Evolutionary conservation across 768 basidiomycete genomes (phyloP), one percentile per base, ranked within the genome.

Genomic region (Mrakia blollopis): DNA sequence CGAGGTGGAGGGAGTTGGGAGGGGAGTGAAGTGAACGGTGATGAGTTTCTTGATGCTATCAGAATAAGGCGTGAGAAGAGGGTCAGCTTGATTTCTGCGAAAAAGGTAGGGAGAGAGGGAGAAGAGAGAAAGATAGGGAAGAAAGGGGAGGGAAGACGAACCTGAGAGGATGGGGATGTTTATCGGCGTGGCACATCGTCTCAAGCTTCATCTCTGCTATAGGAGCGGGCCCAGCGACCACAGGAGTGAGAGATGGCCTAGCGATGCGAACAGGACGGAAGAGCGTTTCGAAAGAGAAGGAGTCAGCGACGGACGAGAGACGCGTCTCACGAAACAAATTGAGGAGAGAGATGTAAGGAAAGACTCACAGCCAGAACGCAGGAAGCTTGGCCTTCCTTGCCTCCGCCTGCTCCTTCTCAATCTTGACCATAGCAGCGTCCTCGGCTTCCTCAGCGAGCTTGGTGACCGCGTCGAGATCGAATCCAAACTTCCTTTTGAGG

Each of bases 321-420:
- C 63, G 63, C 63, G 63, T 65, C 63, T 35, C 28, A 32, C 1
- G 52, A 47, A 14, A 9, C 13, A 47, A 72, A 16, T 37, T 69
- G 69, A 8, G 14, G 13, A 7, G 47, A 50, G 21, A 72, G 25
- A 25, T 8, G n/a, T 14, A 18, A 16, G n/a, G 28, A 25, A 16
- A 23, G 30, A 76, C 73, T 44, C 52, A 72, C 54, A 99, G 86
- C 97, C 97, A 99, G 83, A 97, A 99, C 81, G 97, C 94, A 2
- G 97, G 94, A 3, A 98, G 87, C 83, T 98, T 97, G 78, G 89
- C 88, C 77, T 91, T 92, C 75, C 96, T 85, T 4, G 91, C 88
- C 79, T 94, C 93, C 0, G 91, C 90, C 83, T 86, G 79, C 73
- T 97, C 94, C 47, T 87, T 86, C 81, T 94, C 92, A 67, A 98